A percentile compares a stretch with the other conserved stretches of the same genome.
These are phyloP conservation scores for Musa schizocarpa DNA, from an alignment of 176 grass and related monocot genomes.

Conservation along the genomic window DNA sequence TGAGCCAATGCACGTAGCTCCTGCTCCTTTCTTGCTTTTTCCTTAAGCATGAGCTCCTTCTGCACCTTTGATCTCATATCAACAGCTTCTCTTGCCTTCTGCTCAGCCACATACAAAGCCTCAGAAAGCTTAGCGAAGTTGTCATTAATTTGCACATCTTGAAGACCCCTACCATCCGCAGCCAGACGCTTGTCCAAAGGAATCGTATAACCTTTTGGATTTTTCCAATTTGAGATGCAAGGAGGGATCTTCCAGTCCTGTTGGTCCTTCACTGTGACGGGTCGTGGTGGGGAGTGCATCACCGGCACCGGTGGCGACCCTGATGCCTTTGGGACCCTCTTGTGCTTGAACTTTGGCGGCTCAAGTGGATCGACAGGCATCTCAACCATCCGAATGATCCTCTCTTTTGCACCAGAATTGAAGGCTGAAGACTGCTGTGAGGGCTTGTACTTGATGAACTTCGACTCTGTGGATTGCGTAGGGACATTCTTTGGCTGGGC, in stretches of 20 bases:
- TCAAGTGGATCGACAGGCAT: slow-evolving; percentile 76
- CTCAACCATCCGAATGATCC: slow-evolving; percentile 81
- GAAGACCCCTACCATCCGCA: slow-evolving; percentile 80
- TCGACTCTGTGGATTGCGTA: slow-evolving; percentile 59
- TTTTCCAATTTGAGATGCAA: slow-evolving; percentile 99
- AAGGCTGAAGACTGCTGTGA: slow-evolving; percentile 88
- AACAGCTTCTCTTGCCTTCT: slow-evolving; percentile 94
- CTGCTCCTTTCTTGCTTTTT: slow-evolving; percentile 95
- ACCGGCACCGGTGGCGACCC: slow-evolving; percentile 84
- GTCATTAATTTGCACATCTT: slow-evolving; percentile 98
- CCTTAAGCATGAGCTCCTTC: slow-evolving; percentile 77
- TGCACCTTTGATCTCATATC: slow-evolving; percentile 94
- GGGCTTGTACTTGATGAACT: slow-evolving; percentile 98
- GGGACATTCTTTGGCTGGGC: slow-evolving; percentile 94
- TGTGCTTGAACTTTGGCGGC: slow-evolving; percentile 96
- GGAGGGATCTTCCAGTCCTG: slow-evolving; percentile 99
- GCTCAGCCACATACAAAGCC: slow-evolving; percentile 84
- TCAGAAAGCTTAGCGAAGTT: slow-evolving; percentile 96
- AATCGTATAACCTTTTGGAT: slow-evolving; percentile 95
- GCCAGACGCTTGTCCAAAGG: slow-evolving; percentile 90
- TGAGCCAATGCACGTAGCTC: slow-evolving; percentile 84
- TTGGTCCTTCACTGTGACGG: slow-evolving; percentile 92
- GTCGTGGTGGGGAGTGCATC: slow-evolving; percentile 88
- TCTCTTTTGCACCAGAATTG: slow-evolving; percentile 94
- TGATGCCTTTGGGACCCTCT: slow-evolving; percentile 67